Base-by-base conservation (phyloP, 768 basidiomycete genomes). In the Lentinula lateritia region DNA sequence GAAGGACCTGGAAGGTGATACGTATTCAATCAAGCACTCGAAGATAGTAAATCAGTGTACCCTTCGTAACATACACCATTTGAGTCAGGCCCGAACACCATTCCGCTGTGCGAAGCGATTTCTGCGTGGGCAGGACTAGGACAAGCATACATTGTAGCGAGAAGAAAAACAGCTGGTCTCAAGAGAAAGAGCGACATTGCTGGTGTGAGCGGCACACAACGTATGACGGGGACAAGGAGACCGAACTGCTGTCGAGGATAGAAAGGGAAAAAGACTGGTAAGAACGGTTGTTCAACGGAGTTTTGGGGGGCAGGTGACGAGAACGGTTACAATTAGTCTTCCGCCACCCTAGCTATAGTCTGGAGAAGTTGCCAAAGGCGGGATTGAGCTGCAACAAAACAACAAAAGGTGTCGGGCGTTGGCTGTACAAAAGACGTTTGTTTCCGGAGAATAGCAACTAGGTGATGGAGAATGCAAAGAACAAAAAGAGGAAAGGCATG, bases 61-160 rank as follows among this genome's bases (percentile, higher is more conserved):
- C 46, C 58, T 39, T 59, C 20, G 41, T 59, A 59, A 23, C 58
- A 59, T n/a, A 38, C 23, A 12, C 58, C 58, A 50, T 48, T 50
- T 1, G 41, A 38, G 45, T 59, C 58, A 4, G 58, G 45, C 32
- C 58, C 58, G 32, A 50, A 34, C 6, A 59, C 41, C 46, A 43
- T 50, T 7, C 58, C 58, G 23, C 15, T 10, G 32, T 34, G 38
- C 28, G 38, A 35, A 39, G 32, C 34, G 35, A n/a, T 38, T 41
- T 45, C 58, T 28, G 58, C 58, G 2, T 59, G 43, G 41, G 48
- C 58, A 6, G 38, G 58, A 50, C 43, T 23, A 35, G 28, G 39
- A 16, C 45, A 50, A n/a, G 38, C 41, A 16, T n/a, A 59, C 18
- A 38, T 16, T 12, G 58, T 50, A 13, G 58, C 36, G 46, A 59